These are phyloP conservation scores for Solanum acaule DNA, from an alignment of 257 asterid species.

Conservation along the genomic window DNA sequence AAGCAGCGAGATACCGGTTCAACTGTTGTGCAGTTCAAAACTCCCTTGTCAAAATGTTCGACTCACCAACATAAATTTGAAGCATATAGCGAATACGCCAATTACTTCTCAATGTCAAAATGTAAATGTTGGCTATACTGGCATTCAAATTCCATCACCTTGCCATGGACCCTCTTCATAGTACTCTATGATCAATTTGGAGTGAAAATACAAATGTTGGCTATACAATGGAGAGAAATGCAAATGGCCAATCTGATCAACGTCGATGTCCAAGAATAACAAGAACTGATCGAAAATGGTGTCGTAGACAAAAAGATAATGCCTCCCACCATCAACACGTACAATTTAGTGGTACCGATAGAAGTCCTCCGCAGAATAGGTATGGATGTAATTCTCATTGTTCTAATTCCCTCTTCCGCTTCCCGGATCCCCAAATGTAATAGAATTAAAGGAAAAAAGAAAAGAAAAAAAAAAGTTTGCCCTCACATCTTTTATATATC, in stretches of 20 bases:
- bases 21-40: slow-evolving; percentile 32
- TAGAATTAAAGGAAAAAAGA: background rate
- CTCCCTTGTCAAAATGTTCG: slow-evolving; percentile 43
- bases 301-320: background rate
- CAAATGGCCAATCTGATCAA: background rate
- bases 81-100: slow-evolving; percentile 1
- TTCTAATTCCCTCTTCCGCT: background rate
- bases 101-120: slow-evolving; percentile 28
- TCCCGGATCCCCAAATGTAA: background rate
- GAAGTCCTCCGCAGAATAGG: background rate
- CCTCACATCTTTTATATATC: background rate
- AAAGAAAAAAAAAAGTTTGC: no score
- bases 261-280: background rate
- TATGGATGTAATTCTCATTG: background rate
- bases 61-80: slow-evolving; percentile 32
- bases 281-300: background rate
- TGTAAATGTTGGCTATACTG: slow-evolving; percentile 27
- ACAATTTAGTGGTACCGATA: background rate
- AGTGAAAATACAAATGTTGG: background rate
- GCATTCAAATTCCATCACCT: slow-evolving; percentile 37
- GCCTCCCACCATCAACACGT: background rate
- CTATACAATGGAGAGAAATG: background rate
- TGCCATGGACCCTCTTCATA: slow-evolving; percentile 4
- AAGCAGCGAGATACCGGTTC: slow-evolving; percentile 21
- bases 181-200: background rate